Conservation (phyloP, 1,284 basidiomycete genomes). For the Fomes fomentarius region DNA sequence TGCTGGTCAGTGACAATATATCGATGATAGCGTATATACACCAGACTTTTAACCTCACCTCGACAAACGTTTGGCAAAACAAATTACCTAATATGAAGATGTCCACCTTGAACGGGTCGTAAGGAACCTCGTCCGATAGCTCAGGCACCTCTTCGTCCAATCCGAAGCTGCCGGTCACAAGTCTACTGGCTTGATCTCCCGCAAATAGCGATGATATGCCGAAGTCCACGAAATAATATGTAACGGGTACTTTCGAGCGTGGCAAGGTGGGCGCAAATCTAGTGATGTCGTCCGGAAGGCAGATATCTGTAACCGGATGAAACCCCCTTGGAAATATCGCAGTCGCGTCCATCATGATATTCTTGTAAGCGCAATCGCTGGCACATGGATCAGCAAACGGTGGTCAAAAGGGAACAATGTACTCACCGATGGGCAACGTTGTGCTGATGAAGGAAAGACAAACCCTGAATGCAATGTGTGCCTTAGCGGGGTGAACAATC, state of each 20-base stretch:
- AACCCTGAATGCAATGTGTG: constrained; percentile 18
- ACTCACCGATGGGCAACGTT: constrained; percentile 30
- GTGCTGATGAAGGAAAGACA: constrained; percentile 30
- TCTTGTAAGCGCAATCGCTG: constrained; percentile 25
- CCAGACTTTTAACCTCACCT: not conserved
- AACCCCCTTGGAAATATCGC: constrained; percentile 23
- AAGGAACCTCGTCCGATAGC: constrained; percentile 26
- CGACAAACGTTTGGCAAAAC: constrained; percentile 3
- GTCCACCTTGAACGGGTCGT: constrained; percentile 36
- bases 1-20: not conserved
- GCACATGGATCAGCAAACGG: not conserved
- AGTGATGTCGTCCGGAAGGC: not conserved
- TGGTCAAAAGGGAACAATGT: not conserved
- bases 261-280: not conserved
- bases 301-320: not conserved
- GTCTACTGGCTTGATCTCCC: not conserved
- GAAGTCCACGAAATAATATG: constrained; percentile 9
- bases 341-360: constrained; percentile 30
- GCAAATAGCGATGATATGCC: constrained; percentile 22
- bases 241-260: not conserved
- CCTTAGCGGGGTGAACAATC: too few species aligned
- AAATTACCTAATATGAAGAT: constrained; percentile 33
- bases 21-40: too few species aligned
- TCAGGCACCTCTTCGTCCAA: constrained; percentile 31
- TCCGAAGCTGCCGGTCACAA: constrained; percentile 20